Evolutionary conservation across 2,329 filamentous ascomycete genomes (phyloP), one percentile per base, ranked within the genome.

Genomic region (Cadophora sp.): DNA sequence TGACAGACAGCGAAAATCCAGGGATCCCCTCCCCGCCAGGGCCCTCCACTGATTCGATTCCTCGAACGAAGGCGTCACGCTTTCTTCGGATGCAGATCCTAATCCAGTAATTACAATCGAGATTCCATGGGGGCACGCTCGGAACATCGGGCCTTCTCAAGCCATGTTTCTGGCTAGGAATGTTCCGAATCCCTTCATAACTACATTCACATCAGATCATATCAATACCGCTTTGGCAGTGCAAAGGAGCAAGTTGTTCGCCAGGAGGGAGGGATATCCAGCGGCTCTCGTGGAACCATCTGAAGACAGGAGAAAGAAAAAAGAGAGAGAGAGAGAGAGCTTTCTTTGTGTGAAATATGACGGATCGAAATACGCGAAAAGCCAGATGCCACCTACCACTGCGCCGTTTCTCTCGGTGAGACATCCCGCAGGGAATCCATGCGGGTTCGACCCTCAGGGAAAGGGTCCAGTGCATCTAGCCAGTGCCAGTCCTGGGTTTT

Each of bases 31-130:
- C 27, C 27, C 27, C 27, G 3, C 27, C 27, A n/a, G n/a, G n/a
- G n/a, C n/a, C 27, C 27, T 30, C 27, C 27, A 30, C 27, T 30
- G 27, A 30, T 30, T 30, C 6, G 27, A 30, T 30, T 30, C 27
- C n/a, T n/a, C n/a, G n/a, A n/a, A n/a, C n/a, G n/a, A n/a, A n/a
- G n/a, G 33, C 53, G 30, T 39, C 53, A 39, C 53, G 53, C 53
- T 56, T 13, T 39, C 30, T 56, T 56, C 53, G 53, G 53, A 56
- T 24, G 20, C 53, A 22, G 20, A 56, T 41, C 53, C 33, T 22
- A 56, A 56, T 39, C n/a, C 53, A 39, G 53, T 56, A 56, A 56
- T 39, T 39, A 56, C 30, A 56, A 9, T 56, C 53, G 53, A 56
- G 30, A 56, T 56, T 56, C 41, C 53, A 30, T 56, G 53, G 33